These are phyloP conservation scores for Phytophthora pini DNA, from an alignment of 352 stramenopile genomes.

Conservation along the genomic window DNA sequence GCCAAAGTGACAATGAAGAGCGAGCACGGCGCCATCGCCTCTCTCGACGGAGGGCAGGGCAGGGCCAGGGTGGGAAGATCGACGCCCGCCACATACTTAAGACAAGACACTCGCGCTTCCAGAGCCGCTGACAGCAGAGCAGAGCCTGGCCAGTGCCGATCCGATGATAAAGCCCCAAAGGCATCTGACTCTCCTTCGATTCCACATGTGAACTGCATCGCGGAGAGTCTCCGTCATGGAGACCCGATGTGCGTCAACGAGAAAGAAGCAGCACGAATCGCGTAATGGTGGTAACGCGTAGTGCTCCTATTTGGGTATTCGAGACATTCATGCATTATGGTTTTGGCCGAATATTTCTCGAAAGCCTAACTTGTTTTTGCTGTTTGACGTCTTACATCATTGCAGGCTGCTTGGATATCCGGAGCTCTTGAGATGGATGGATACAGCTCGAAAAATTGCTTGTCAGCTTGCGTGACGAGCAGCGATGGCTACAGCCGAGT, in stretches of 20 bases:
- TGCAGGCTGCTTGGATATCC: constrained; percentile 7
- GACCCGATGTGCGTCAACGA: too few relatives aligned
- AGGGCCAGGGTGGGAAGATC: constrained; percentile 34
- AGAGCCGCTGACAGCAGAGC: constrained; percentile 15
- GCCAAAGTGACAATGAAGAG: constrained; percentile 37
- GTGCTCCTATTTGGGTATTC: background rate
- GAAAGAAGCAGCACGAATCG: too few relatives aligned
- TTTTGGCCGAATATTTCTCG: constrained; percentile 3
- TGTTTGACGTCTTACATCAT: background rate
- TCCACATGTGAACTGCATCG: constrained; percentile 27
- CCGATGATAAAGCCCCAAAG: constrained; percentile 28
- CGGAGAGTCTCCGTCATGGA: background rate
- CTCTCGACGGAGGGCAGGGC: constrained; percentile 18
- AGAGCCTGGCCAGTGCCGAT: constrained; percentile 26
- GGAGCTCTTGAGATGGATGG: constrained; percentile 1
- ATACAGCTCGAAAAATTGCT: constrained; percentile 4
- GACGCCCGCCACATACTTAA: constrained; percentile 28
- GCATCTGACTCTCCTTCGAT: constrained; percentile 37
- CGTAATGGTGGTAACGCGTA: constrained; percentile 10
- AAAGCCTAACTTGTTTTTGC: constrained; percentile 7
- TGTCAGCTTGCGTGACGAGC: constrained; percentile 2
- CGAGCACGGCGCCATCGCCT: constrained; percentile 10
- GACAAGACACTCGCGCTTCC: constrained; percentile 23
- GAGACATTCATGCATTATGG: background rate
- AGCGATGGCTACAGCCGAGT: background rate